Evolutionary conservation across 2,329 filamentous ascomycete genomes (phyloP).

Genomic region (Teratosphaeria nubilosa): DNA sequence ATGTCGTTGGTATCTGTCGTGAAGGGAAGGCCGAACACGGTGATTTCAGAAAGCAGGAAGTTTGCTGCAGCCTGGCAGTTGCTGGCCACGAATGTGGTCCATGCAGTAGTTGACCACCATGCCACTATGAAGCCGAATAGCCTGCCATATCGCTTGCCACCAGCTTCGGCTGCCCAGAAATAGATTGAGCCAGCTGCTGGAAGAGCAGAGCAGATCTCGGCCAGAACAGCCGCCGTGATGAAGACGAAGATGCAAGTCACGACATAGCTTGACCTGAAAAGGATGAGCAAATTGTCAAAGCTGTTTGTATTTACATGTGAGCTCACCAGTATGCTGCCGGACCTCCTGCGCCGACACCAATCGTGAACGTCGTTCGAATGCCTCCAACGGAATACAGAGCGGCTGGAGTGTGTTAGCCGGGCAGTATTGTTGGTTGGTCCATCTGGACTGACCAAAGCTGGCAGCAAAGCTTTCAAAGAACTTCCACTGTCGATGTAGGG

Average conservation of each 20-base stretch:
- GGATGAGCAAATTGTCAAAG: neutral
- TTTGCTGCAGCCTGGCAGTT: conserved; percentile 29
- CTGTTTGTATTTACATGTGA: neutral
- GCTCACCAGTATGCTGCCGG: conserved; percentile 51
- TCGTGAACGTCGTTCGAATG: conserved; percentile 51
- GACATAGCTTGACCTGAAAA: conserved; percentile 47
- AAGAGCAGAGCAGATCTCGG: conserved; percentile 51
- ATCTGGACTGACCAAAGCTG: conserved; percentile 41
- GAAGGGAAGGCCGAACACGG: conserved; percentile 47
- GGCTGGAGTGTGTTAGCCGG: conserved; percentile 29
- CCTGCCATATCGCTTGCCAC: conserved; percentile 45
- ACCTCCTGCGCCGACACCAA: conserved; percentile 51
- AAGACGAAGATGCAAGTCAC: conserved; percentile 51
- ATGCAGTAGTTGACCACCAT: conserved; percentile 54
- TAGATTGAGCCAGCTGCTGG: conserved; percentile 52
- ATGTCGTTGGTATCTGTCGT: conserved; percentile 43
- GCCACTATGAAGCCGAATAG: conserved; percentile 52
- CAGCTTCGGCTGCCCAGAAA: conserved; percentile 51
- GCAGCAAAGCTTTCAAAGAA: conserved; percentile 51
- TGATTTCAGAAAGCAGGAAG: conserved; percentile 40
- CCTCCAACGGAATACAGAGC: conserved; percentile 52
- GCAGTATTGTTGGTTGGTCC: neutral
- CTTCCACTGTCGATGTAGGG: conserved; percentile 47
- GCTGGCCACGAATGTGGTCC: conserved; percentile 41
- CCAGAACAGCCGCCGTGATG: conserved; percentile 51